Conservation (phyloP, 331 rosid species). For the Cydonia oblonga region DNA sequence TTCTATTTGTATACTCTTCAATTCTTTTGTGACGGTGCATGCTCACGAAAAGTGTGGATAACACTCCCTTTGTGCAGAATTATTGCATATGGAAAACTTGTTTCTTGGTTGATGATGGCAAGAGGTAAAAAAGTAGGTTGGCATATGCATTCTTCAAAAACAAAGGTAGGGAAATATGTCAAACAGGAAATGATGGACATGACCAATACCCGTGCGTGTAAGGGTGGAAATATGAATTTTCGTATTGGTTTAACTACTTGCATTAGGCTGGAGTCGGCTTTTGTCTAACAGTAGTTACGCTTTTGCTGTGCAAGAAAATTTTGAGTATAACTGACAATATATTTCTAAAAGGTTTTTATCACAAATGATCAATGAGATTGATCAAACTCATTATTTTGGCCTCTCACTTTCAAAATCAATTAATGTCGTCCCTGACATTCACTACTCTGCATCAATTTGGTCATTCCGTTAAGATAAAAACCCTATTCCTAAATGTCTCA, state of each 20-base stretch:
- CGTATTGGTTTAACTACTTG: background rate
- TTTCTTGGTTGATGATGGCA: background rate
- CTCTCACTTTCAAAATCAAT: too few species aligned
- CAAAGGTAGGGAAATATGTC: background rate
- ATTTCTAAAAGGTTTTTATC: too few species aligned
- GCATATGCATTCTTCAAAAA: background rate
- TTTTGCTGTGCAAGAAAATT: too few species aligned
- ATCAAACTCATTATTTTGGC: too few species aligned
- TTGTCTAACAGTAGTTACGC: background rate
- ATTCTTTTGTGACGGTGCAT: background rate
- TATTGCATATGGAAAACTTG: background rate
- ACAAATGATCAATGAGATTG: too few species aligned
- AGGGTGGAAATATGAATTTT: too few species aligned
- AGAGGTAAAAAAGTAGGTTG: background rate
- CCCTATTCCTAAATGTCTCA: too few species aligned
- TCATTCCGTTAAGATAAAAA: too few species aligned
- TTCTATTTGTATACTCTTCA: background rate
- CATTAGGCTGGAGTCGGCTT: background rate
- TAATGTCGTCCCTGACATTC: too few species aligned
- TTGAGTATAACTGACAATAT: too few species aligned
- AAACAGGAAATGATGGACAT: background rate
- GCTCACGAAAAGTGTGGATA: background rate
- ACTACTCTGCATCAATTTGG: too few species aligned
- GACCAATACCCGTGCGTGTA: background rate
- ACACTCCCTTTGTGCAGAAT: background rate